Base-by-base conservation (phyloP, 345 rosid species). In the Carallia brachiata region DNA sequence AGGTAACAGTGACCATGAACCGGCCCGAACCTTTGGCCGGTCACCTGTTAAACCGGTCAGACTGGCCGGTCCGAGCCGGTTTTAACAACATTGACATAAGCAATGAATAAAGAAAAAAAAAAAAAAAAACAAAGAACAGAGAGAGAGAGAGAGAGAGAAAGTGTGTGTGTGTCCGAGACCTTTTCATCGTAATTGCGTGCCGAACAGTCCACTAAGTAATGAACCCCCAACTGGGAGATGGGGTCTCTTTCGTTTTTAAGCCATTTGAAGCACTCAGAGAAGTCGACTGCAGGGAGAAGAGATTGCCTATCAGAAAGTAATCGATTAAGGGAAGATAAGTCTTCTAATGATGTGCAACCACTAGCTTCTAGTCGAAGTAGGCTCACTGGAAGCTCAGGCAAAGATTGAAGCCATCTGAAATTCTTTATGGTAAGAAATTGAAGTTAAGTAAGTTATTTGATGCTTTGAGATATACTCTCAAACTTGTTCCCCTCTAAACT, bases 301-400 rank as follows among this genome's bases (percentile, higher is more conserved):
- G 52, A 19, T 36, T 23, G 23, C 23, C 0, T 23, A 23, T 23
- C 23, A 6, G 50, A 55, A 53, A 34, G 52, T 54, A 36, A 13
- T 18, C 3, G 52, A 19, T 56, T 47, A 15, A 67, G 13, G 52
- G 56, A 54, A 19, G 70, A 55, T 23, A 67, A 50, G 19, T 36
- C 55, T 62, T 39, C 37, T 31, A 67, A 19, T 31, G 70, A 36
- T 15, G 23, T 54, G 37, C 70, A 67, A 37, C 55, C 55, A 28
- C 19, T 47, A 36, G 70, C 70, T 18, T 36, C 0, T 4, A 67
- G 19, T 53, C 6, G 5, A 53, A 36, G 16, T 54, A 67, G 36
- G 23, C 36, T 60, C 17, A 6, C 13, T n/a, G 70, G 70, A 56
- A 67, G 70, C 62, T 67, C 70, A 12, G 70, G 53, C 16, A 67